These are phyloP conservation scores for Lobosporangium transversale DNA, from an alignment of 192 early-diverging fungal species.

Conservation along the genomic window DNA sequence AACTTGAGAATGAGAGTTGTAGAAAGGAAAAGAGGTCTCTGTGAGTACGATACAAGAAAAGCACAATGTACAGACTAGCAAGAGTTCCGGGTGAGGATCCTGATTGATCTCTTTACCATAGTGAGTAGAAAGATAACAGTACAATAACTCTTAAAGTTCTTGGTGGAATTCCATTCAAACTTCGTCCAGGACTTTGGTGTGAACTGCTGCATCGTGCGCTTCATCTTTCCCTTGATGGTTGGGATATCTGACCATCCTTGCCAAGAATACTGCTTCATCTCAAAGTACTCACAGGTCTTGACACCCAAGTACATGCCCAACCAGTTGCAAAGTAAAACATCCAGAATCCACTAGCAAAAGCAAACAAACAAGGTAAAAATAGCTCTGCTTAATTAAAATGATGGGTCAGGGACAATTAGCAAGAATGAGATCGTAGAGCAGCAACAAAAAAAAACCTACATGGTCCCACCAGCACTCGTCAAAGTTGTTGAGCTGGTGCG, in stretches of 20 bases:
- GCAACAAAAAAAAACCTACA: slow-evolving; percentile 67
- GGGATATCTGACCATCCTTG: slow-evolving; percentile 88
- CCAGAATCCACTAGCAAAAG: slow-evolving; percentile 84
- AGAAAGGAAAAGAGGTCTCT: no score
- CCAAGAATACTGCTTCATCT: slow-evolving; percentile 97
- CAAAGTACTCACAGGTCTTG: slow-evolving; percentile 97
- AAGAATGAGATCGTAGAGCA: no score
- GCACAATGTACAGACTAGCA: no score
- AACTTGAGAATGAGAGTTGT: slow-evolving; percentile 13
- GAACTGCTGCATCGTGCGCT: slow-evolving; percentile 89
- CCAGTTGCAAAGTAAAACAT: slow-evolving; percentile 95
- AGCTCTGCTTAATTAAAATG: no score
- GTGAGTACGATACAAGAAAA: no score
- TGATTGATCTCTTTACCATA: slow-evolving; percentile 66
- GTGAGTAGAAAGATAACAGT: slow-evolving; percentile 79
- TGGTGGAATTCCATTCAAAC: slow-evolving; percentile 91
- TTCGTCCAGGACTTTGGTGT: slow-evolving; percentile 95
- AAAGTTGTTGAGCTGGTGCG: slow-evolving; percentile 97
- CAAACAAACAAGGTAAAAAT: not conserved
- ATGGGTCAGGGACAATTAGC: no score
- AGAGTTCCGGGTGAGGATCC: no score
- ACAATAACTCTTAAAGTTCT: slow-evolving; percentile 87
- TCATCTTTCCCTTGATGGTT: slow-evolving; percentile 86
- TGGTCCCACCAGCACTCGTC: slow-evolving; percentile 99
- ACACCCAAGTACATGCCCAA: slow-evolving; percentile 92